phyloP scores from a whole-genome alignment of 139 green algal species.

The Mychonastes homosphaera region DNA sequence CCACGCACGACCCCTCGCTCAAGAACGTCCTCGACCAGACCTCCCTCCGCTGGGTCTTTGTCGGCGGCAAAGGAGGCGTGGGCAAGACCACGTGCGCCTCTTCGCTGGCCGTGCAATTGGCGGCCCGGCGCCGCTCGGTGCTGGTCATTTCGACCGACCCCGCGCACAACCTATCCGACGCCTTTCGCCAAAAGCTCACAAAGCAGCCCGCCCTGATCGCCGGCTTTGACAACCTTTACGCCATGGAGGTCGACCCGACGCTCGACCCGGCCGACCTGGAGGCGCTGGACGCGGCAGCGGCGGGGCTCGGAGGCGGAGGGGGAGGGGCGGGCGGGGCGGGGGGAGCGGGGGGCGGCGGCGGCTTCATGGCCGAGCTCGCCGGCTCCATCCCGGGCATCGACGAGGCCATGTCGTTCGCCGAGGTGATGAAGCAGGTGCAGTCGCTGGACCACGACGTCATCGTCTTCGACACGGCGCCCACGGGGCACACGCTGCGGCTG shows the following conservation, averaged over 20 bases:
- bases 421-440: constrained; percentile 97
- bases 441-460: constrained; percentile 88
- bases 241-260: constrained; percentile 93
- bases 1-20: constrained; percentile 74
- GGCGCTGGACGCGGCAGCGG: constrained; percentile 18
- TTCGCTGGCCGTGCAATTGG: constrained; percentile 78
- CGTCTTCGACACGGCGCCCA: constrained; percentile 96
- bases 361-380: constrained; percentile 76
- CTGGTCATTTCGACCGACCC: constrained; percentile 95
- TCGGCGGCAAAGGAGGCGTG: constrained; percentile 87
- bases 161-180: constrained; percentile 92
- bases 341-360: constrained; percentile 41
- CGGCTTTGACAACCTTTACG: constrained; percentile 86
- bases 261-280: constrained; percentile 62
- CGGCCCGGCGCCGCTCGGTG: constrained; percentile 62
- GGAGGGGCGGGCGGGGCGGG: constrained; percentile 3
- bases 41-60: constrained; percentile 90
- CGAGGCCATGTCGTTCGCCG: constrained; percentile 95
- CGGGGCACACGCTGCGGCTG: constrained; percentile 86
- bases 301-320: neutral
- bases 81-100: constrained; percentile 84
- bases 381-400: constrained; percentile 91
- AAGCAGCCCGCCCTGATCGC: constrained; percentile 65
- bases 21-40: constrained; percentile 79
- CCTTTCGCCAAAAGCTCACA: constrained; percentile 93